phyloP scores from a whole-genome alignment of 495 filamentous ascomycete genomes.

The Extremus antarcticus region DNA sequence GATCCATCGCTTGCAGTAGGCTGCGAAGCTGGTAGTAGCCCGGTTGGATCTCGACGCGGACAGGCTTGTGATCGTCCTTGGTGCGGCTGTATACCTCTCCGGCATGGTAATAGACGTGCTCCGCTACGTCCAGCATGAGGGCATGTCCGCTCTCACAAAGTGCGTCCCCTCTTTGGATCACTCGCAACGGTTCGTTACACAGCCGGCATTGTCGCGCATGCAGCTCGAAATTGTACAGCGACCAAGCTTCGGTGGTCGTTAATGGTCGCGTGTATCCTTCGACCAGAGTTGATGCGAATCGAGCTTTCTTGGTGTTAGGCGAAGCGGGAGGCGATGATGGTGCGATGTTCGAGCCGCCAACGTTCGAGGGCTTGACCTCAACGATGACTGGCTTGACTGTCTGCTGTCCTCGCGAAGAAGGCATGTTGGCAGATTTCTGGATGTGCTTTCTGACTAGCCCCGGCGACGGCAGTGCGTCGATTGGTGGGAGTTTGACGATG shows the following conservation, averaged over 20 bases:
- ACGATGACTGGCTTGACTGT: neutral
- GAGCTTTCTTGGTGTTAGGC: slow-evolving; percentile 10
- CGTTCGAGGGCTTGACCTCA: slow-evolving; percentile 10
- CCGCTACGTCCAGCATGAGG: slow-evolving; percentile 28
- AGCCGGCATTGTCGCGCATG: slow-evolving; percentile 27
- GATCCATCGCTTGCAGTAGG: slow-evolving; percentile 28
- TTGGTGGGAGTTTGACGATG: neutral
- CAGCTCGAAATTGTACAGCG: slow-evolving; percentile 29
- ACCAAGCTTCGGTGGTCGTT: slow-evolving; percentile 26
- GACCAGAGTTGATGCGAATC: slow-evolving; percentile 3
- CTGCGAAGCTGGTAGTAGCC: slow-evolving; percentile 25
- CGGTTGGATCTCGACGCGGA: slow-evolving; percentile 29
- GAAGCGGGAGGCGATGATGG: slow-evolving; percentile 7
- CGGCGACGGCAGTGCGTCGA: neutral
- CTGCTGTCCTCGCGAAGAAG: neutral
- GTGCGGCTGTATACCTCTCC: slow-evolving; percentile 26
- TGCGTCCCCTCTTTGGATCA: slow-evolving; percentile 20
- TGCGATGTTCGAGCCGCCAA: slow-evolving; percentile 2
- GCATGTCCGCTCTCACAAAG: slow-evolving; percentile 28
- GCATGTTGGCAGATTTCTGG: neutral
- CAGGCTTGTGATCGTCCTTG: slow-evolving; percentile 27
- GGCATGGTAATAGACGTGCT: slow-evolving; percentile 26
- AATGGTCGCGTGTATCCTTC: slow-evolving; percentile 23
- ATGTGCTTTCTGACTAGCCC: neutral
- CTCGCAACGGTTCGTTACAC: slow-evolving; percentile 28